phyloP scores from a whole-genome alignment of 441 rosid species.

The Kokia cookei region DNA sequence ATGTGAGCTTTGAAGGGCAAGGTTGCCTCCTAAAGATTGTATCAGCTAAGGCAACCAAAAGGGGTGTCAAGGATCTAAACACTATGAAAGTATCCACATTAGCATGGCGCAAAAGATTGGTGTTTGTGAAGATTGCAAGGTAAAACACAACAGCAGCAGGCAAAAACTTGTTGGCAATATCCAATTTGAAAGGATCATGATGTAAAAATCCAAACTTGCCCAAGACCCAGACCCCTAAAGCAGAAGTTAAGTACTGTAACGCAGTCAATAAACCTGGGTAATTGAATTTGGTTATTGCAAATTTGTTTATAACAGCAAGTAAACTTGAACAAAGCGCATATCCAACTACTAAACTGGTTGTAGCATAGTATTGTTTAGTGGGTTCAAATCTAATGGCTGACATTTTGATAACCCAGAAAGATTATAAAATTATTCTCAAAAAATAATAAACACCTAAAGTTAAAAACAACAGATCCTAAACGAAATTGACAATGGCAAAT shows the following conservation, averaged over 20 bases:
- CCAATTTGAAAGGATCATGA: conserved; percentile 66
- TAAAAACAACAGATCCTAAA: neutral
- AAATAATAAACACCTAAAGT: neutral
- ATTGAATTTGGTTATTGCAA: conserved; percentile 80
- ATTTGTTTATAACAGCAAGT: conserved; percentile 90
- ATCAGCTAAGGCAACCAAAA: conserved; percentile 88
- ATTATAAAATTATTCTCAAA: neutral
- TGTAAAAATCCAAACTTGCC: conserved; percentile 71
- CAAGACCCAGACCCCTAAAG: conserved; percentile 68
- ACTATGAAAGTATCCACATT: conserved; percentile 93
- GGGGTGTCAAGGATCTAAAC: conserved; percentile 85
- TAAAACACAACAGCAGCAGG: conserved; percentile 88
- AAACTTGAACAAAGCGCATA: conserved; percentile 94
- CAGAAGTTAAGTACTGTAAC: conserved; percentile 74
- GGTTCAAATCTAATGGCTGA: conserved; percentile 49
- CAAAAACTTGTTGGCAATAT: conserved; percentile 76
- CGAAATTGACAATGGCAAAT: neutral
- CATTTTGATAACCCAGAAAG: conserved; percentile 18
- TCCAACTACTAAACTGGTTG: conserved; percentile 73
- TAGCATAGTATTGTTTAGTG: conserved; percentile 48
- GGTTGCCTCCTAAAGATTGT: conserved; percentile 76
- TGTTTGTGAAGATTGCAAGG: conserved; percentile 89
- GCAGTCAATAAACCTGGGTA: conserved; percentile 89
- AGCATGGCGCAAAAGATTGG: conserved; percentile 90
- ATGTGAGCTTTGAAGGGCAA: conserved; percentile 67